Evolutionary conservation across 495 filamentous ascomycete species (phyloP).

Genomic region (Letharia lupina): DNA sequence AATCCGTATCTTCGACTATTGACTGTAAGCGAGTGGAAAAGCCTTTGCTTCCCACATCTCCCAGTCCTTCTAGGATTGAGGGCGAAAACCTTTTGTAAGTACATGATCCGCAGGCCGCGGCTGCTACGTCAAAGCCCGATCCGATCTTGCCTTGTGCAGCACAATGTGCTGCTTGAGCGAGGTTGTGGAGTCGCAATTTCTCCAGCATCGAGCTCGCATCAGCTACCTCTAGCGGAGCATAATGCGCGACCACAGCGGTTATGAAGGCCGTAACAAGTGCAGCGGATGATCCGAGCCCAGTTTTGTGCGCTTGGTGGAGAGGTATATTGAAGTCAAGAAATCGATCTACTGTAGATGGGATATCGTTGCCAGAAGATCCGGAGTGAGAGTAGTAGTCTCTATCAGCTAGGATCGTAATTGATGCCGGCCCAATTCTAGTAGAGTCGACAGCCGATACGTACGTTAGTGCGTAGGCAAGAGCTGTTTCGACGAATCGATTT

Average conservation of each 20-base stretch:
- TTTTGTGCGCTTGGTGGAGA: conserved; percentile 79
- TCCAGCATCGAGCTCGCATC: conserved; percentile 36
- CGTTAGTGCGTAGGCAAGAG: conserved; percentile 77
- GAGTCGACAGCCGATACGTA: conserved; percentile 56
- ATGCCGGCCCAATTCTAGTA: conserved; percentile 54
- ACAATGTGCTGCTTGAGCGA: conserved; percentile 88
- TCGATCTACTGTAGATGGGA: conserved; percentile 31
- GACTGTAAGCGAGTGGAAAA: conserved; percentile 59
- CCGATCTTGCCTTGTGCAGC: conserved; percentile 95
- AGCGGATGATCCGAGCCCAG: conserved; percentile 89
- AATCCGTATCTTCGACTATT: conserved; percentile 53
- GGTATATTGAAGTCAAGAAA: conserved; percentile 75
- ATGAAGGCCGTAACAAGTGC: conserved; percentile 89
- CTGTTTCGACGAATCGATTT: conserved; percentile 87
- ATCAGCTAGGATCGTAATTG: conserved; percentile 84
- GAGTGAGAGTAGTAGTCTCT: conserved; percentile 92
- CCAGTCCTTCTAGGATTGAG: conserved; percentile 54
- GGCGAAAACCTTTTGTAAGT: conserved; percentile 88
- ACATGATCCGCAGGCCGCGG: conserved; percentile 84
- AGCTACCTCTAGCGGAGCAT: conserved; percentile 56
- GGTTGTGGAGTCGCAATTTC: conserved; percentile 63
- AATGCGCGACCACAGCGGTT: conserved; percentile 65
- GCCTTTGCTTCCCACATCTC: conserved; percentile 50
- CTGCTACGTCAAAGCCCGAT: conserved; percentile 92
- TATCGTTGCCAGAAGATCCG: conserved; percentile 31